Evolutionary conservation across 768 basidiomycete genomes (phyloP), one percentile per base, ranked within the genome.

Genomic region (Rhodotorula babjevae): DNA sequence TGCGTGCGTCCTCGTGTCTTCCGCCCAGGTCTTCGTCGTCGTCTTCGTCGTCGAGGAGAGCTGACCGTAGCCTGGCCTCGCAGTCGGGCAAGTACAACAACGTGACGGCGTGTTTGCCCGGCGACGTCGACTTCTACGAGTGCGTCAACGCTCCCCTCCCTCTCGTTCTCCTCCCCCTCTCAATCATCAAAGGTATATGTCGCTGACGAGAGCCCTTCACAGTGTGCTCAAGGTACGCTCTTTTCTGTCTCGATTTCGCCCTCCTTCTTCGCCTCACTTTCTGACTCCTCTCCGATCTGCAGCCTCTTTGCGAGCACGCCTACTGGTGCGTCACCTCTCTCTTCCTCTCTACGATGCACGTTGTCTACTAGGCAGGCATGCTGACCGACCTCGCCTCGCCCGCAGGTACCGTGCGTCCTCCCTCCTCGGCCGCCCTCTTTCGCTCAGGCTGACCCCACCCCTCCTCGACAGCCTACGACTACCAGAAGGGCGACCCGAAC

Each of bases 61-160:
- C n/a, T n/a, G n/a, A n/a, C n/a, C n/a, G n/a, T n/a, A n/a, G n/a
- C n/a, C n/a, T n/a, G n/a, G n/a, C n/a, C 16, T 21, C 7, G 16
- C 40, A 62, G 61, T 68, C 69, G 0, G 69, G 68, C 27, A 64
- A 53, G 40, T 69, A 69, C 63, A 65, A 65, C 29, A 2, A 19
- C 36, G 19, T 53, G 3, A 21, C 53, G 33, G 27, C 40, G 3
- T 70, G 69, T 40, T 29, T 29, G 2, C 33, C 59, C 10, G 31
- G 16, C 23, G 44, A 53, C 3, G 69, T 70, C 4, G 69, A 70
- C 42, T 70, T 33, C 60, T 70, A 69, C 63, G 18, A 29, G 53
- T 55, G 53, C 27, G 53, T n/a, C 18, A 3, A 1, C 49, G 49
- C n/a, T n/a, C n/a, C n/a, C n/a, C n/a, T 36, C 36, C 23, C 21